These are phyloP conservation scores for Sclerotinia trifoliorum DNA, from an alignment of 2,329 filamentous ascomycete species.

Conservation along the genomic window DNA sequence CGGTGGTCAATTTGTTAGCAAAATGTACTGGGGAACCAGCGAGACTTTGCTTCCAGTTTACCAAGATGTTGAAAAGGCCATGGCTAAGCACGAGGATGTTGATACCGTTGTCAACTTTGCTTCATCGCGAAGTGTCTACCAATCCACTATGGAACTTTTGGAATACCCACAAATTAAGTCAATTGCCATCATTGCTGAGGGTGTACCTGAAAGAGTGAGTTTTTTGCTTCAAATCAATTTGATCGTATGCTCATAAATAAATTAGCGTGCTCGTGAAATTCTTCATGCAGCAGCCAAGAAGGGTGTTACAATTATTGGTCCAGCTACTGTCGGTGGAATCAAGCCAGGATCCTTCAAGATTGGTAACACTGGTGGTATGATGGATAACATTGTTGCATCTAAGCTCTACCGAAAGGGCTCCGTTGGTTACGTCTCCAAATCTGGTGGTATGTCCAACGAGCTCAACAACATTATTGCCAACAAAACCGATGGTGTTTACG, in stretches of 20 bases:
- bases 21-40: conserved; percentile 99
- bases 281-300: conserved; percentile 96
- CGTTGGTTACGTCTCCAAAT: conserved; percentile 99
- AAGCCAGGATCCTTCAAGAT: conserved; percentile 99
- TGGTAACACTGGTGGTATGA: conserved; percentile 99
- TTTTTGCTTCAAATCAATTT: neutral
- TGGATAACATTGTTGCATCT: conserved; percentile 99
- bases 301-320: conserved; percentile 98
- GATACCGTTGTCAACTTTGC: conserved; percentile 99
- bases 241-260: conserved; percentile 35
- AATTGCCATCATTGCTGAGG: conserved; percentile 98
- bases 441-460: conserved; percentile 99
- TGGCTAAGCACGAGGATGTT: conserved; percentile 94
- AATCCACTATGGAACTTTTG: conserved; percentile 98
- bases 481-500: conserved; percentile 95
- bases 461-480: conserved; percentile 99
- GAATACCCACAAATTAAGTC: conserved; percentile 94
- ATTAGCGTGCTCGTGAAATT: conserved; percentile 92
- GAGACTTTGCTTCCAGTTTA: conserved; percentile 98
- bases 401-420: conserved; percentile 99
- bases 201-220: conserved; percentile 94
- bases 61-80: conserved; percentile 88
- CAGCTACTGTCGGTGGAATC: conserved; percentile 97
- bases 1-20: conserved; percentile 99
- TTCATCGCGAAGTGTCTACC: conserved; percentile 97